Conservation (phyloP, 176 grass and related monocot species). For the Bolboschoenus planiculmis region DNA sequence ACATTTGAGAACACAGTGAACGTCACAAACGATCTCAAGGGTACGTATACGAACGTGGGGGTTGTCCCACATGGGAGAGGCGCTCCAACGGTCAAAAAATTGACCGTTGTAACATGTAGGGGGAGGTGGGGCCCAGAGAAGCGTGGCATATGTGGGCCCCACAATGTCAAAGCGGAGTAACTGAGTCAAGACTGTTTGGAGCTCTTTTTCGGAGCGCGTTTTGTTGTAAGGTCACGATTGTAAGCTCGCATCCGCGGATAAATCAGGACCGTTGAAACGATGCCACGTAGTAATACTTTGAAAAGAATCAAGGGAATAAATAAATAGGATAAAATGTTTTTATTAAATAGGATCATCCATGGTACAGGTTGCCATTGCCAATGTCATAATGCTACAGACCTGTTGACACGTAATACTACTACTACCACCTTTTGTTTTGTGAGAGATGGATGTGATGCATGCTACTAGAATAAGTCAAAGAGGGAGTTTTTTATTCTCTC, state of each 20-base stretch:
- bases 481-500: too few species aligned
- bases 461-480: too few species aligned
- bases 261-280: background rate
- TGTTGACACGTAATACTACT: background rate
- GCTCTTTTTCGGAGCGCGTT: background rate
- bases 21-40: background rate
- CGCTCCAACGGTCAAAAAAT: slow-evolving; percentile 61
- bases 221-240: background rate
- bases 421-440: too few species aligned
- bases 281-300: background rate
- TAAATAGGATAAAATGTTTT: background rate
- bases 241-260: background rate
- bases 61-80: background rate
- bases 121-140: background rate
- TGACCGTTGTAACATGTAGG: slow-evolving; percentile 34
- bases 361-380: background rate
- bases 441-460: too few species aligned
- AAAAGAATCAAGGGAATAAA: too few species aligned
- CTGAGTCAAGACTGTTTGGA: background rate
- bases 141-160: background rate
- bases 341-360: background rate
- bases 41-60: background rate
- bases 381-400: background rate
- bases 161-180: background rate
- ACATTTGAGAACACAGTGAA: background rate